Percentiles rank a stretch among this genome's conserved stretches.
Evolutionary conservation across 2,329 filamentous ascomycete genomes (phyloP).

Genomic region (Xylaria sp.): DNA sequence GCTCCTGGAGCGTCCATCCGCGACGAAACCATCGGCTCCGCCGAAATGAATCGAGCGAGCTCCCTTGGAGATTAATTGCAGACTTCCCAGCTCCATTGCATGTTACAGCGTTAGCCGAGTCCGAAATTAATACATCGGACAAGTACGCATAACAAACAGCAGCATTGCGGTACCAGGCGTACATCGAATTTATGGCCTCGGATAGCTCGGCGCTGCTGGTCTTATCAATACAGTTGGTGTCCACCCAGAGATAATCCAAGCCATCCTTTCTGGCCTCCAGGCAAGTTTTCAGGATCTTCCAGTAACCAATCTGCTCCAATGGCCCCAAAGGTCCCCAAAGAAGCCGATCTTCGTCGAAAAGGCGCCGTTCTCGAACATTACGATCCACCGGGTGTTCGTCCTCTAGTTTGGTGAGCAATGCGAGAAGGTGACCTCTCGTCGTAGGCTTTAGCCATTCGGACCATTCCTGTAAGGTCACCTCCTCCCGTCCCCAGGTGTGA

Average conservation of each 20-base stretch:
- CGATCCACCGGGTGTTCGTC: background rate
- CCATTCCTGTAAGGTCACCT: constrained; percentile 29
- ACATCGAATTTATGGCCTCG: constrained; percentile 30
- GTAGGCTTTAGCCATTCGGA: constrained; percentile 10
- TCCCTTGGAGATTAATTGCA: background rate
- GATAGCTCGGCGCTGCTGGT: constrained; percentile 26
- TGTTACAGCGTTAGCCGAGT: background rate
- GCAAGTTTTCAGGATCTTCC: constrained; percentile 29
- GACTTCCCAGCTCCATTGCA: background rate
- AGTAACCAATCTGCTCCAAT: constrained; percentile 15
- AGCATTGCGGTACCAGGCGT: constrained; percentile 19
- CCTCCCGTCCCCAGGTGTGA: constrained; percentile 21
- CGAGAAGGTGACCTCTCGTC: constrained; percentile 6
- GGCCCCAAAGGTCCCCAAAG: background rate
- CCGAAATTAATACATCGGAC: constrained; percentile 9
- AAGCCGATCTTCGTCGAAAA: background rate
- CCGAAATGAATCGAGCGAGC: constrained; percentile 13
- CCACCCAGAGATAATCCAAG: constrained; percentile 23
- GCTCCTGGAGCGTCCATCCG: constrained; percentile 17
- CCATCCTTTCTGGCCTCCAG: constrained; percentile 23
- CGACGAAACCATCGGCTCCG: constrained; percentile 21
- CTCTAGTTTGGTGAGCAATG: constrained; percentile 10
- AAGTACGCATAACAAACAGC: constrained; percentile 28
- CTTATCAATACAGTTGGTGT: constrained; percentile 30
- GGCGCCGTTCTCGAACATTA: background rate